Evolutionary conservation across 2,329 filamentous ascomycete species (phyloP).

Genomic region (Plectosphaerella sp.): DNA sequence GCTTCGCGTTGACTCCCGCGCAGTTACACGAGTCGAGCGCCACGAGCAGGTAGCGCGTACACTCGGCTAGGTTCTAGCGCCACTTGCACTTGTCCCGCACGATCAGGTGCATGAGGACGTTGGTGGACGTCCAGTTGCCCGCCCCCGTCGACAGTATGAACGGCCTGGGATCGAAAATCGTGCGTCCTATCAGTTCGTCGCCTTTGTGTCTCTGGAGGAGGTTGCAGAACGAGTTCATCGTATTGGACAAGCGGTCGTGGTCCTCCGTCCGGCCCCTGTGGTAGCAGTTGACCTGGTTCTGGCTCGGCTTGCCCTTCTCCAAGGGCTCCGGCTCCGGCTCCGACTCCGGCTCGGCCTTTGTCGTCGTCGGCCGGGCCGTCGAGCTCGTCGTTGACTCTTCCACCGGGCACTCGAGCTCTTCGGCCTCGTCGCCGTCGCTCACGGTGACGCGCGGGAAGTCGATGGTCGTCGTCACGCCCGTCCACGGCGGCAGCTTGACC

Average conservation of each 20-base stretch:
- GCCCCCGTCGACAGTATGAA: constrained; percentile 4
- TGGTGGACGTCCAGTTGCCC: constrained; percentile 6
- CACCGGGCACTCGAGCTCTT: no score
- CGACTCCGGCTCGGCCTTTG: no score
- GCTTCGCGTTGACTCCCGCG: constrained; percentile 13
- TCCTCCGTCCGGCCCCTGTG: constrained; percentile 1
- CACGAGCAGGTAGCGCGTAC: constrained; percentile 18
- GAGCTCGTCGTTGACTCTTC: no score
- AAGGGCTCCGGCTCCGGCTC: no score
- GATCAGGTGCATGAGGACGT: constrained; percentile 10
- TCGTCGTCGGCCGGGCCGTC: no score
- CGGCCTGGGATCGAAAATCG: neutral
- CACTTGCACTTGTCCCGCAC: constrained; percentile 12
- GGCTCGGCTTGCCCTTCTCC: constrained; percentile 2
- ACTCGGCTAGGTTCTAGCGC: constrained; percentile 12
- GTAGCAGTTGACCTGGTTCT: constrained; percentile 4
- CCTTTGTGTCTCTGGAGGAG: neutral
- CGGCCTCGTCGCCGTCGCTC: no score
- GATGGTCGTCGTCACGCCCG: no score
- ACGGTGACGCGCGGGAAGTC: no score
- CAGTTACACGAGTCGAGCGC: constrained; percentile 19
- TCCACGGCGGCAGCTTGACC: no score
- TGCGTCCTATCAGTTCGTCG: neutral
- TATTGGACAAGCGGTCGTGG: constrained; percentile 4
- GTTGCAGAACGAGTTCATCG: constrained; percentile 9